Evolutionary conservation across 495 filamentous ascomycete species (phyloP).

Genomic region (Penicillium tannophilum): DNA sequence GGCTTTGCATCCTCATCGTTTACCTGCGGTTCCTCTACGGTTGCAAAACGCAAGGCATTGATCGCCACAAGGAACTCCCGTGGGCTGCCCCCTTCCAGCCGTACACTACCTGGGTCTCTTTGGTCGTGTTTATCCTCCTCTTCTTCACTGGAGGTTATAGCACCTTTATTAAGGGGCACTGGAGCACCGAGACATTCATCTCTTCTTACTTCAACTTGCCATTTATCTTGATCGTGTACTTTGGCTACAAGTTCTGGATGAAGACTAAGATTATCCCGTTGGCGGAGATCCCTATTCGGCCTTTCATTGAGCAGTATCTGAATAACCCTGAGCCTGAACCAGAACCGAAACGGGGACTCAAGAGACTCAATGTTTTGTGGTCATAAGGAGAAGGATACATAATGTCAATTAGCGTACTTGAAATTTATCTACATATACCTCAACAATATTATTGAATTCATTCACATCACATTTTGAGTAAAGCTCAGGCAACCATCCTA

Average conservation of each 20-base stretch:
- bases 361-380: conserved; percentile 29
- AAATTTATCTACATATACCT: neutral
- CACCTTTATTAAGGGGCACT: conserved; percentile 55
- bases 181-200: conserved; percentile 34
- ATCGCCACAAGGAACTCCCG: conserved; percentile 43
- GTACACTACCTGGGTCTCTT: conserved; percentile 47
- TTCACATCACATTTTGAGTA: neutral
- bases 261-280: conserved; percentile 57
- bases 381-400: conserved; percentile 4
- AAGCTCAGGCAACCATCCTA: neutral
- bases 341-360: conserved; percentile 16
- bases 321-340: conserved; percentile 29
- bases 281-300: conserved; percentile 45
- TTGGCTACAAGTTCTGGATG: conserved; percentile 56
- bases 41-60: conserved; percentile 48
- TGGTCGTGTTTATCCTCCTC: conserved; percentile 51
- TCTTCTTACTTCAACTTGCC: conserved; percentile 51
- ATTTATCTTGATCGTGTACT: conserved; percentile 52
- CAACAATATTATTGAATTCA: no score
- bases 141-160: conserved; percentile 30
- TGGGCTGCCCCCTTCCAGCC: conserved; percentile 56
- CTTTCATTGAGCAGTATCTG: conserved; percentile 29
- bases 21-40: conserved; percentile 60
- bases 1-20: conserved; percentile 54
- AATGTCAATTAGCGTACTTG: neutral